Conservation (phyloP, 2,329 filamentous ascomycete genomes). For the Dothideomycetidae sp. region DNA sequence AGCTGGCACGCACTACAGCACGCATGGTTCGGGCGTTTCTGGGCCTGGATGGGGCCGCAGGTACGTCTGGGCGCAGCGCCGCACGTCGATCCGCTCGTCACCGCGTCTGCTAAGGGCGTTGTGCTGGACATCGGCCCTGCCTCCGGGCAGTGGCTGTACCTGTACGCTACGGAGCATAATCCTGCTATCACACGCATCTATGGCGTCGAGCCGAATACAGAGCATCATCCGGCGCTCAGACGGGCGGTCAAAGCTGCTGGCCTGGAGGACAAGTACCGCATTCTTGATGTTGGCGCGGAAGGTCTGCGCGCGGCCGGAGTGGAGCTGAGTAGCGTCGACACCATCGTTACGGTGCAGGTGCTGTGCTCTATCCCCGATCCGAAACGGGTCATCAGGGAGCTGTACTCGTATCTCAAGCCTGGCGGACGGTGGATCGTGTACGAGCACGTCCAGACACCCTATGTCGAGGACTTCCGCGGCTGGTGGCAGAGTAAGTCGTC, state of each 20-base stretch:
- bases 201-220: constrained; percentile 49
- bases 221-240: constrained; percentile 37
- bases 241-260: constrained; percentile 37
- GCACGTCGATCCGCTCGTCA: constrained; percentile 40
- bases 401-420: constrained; percentile 45
- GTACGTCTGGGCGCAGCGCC: constrained; percentile 31
- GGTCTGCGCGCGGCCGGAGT: constrained; percentile 36
- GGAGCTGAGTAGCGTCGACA: constrained; percentile 39
- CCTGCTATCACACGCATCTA: constrained; percentile 33
- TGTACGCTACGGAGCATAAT: constrained; percentile 29
- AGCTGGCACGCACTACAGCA: constrained; percentile 22
- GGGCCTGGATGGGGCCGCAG: constrained; percentile 39
- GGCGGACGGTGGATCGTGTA: constrained; percentile 50
- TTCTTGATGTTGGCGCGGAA: constrained; percentile 50
- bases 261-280: constrained; percentile 43
- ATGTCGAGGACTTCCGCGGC: constrained; percentile 19
- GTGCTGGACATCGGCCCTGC: constrained; percentile 51
- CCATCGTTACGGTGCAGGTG: constrained; percentile 46
- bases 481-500: constrained; percentile 23
- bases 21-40: constrained; percentile 49
- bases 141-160: constrained; percentile 44
- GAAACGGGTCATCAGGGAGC: constrained; percentile 37
- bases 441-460: constrained; percentile 41
- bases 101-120: constrained; percentile 36
- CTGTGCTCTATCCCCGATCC: constrained; percentile 51